Base-by-base conservation (phyloP, 352 stramenopile species). In the Phytopythium mirpurense region DNA sequence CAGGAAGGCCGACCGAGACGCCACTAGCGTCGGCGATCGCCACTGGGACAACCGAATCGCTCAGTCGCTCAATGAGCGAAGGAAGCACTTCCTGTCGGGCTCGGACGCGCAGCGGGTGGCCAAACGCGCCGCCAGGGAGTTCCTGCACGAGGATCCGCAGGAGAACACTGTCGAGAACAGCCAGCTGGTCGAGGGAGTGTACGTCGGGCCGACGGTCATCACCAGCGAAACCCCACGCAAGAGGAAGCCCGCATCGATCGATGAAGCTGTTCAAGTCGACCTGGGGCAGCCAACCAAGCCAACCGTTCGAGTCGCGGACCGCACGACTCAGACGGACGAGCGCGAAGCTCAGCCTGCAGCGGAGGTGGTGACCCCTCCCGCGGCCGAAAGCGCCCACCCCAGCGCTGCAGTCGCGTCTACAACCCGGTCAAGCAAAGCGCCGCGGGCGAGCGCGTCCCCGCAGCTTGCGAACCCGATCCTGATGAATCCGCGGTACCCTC, bases 391-490 rank as follows among this genome's bases (percentile, higher is more conserved):
- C 27, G 6, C 16, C 8, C 27, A 38, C 16, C 21, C 16, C 23
- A 12, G 18, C 27, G 15, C 24, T 15, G 15, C 43, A n/a, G 23
- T 24, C 19, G 18, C 27, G 7, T 40, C 11, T 15, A 12, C 31
- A 10, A 32, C 15, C 26, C 24, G 19, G 24, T 12, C 26, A 21
- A 38, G 2, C 19, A 21, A 36, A 16, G 27, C 15, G 26, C 1
- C 11, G 16, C 27, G 12, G 12, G 27, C 12, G 15, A 34, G 23
- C 11, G 19, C 29, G 27, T 43, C 38, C 36, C 43, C 18, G 16
- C 58, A 65, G 29, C 31, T 70, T 16, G 58, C 43, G 12, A 87
- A 85, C 45, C 73, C 74, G 9, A 78, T 85, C 29, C 59, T 85
- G 45, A 49, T 65, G 27, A 82, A 85, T 21, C 61, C 63, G 45